Evolutionary conservation across 1,284 basidiomycete species (phyloP).

Genomic region (Grifola frondosa): DNA sequence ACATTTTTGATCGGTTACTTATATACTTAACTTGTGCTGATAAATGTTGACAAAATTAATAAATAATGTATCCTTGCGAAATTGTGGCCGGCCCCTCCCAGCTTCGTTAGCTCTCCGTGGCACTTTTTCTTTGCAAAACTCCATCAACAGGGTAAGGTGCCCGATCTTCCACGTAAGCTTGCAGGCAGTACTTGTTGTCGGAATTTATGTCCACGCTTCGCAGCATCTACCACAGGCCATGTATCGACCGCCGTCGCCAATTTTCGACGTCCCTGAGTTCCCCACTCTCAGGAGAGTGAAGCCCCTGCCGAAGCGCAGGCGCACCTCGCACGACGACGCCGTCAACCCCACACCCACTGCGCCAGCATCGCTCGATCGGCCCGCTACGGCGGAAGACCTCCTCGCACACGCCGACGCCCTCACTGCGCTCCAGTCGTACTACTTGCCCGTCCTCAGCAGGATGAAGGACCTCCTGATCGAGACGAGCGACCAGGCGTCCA

Average conservation of each 20-base stretch:
- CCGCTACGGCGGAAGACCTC: slow-evolving; percentile 43
- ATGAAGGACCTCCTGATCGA: slow-evolving; percentile 39
- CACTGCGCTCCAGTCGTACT: slow-evolving; percentile 60
- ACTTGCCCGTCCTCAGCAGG: slow-evolving; percentile 52
- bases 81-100: no score
- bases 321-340: slow-evolving; percentile 38
- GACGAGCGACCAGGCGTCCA: slow-evolving; percentile 12
- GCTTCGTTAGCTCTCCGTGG: slow-evolving; percentile 28
- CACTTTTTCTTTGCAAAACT: slow-evolving; percentile 19
- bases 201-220: neutral
- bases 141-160: neutral
- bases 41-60: no score
- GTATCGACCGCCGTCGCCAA: slow-evolving; percentile 52
- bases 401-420: slow-evolving; percentile 44
- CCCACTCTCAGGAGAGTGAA: slow-evolving; percentile 63
- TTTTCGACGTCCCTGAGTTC: slow-evolving; percentile 63
- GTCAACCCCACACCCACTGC: slow-evolving; percentile 4
- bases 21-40: no score
- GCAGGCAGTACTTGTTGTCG: neutral
- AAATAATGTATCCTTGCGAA: no score
- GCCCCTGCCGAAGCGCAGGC: slow-evolving; percentile 72
- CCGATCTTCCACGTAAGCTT: neutral
- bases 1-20: no score
- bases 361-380: slow-evolving; percentile 10
- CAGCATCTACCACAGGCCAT: slow-evolving; percentile 20